These are phyloP conservation scores for Linum usitatissimum DNA, from an alignment of 345 rosid genomes.

Conservation along the genomic window DNA sequence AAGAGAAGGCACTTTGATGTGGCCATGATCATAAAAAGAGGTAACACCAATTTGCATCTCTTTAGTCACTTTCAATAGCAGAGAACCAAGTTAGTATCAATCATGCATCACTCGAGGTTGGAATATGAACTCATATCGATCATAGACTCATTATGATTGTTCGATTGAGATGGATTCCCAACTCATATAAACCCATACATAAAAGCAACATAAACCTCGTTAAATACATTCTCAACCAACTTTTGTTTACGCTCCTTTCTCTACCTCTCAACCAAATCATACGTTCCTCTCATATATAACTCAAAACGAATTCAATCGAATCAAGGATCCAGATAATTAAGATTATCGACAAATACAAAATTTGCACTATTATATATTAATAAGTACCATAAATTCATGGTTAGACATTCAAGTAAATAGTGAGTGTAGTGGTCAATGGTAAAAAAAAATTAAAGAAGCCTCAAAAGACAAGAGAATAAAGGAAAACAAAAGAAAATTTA, in stretches of 20 bases:
- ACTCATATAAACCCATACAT: no score
- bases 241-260: no score
- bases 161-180: no score
- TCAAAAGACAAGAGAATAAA: neutral
- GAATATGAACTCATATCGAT: no score
- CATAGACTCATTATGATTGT: no score
- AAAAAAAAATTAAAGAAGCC: neutral
- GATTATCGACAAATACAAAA: no score
- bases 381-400: neutral
- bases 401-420: neutral
- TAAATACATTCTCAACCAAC: no score
- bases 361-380: no score
- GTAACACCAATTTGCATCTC: conserved; percentile 1
- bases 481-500: neutral
- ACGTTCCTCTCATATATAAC: neutral
- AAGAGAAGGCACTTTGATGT: neutral
- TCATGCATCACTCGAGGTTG: no score
- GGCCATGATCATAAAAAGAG: neutral
- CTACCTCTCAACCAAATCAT: neutral
- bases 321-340: no score
- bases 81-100: no score
- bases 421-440: neutral
- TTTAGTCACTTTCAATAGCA: neutral
- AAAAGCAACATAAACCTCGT: no score
- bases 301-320: neutral